Conservation (phyloP, 495 filamentous ascomycete genomes). For the Aspergillus asperescens region DNA sequence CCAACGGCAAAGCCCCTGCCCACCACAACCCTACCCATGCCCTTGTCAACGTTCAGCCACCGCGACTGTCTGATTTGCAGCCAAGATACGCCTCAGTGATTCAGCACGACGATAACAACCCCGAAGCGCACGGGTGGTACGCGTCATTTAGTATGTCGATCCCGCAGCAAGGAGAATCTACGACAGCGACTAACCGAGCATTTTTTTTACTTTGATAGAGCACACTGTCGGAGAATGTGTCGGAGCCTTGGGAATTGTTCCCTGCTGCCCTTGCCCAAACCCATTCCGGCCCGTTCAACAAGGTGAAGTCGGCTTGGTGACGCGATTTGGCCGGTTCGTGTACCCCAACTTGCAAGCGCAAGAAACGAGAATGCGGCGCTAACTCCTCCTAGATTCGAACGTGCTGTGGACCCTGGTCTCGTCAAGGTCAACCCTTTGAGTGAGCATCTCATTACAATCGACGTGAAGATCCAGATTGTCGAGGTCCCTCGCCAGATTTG, state of each 20-base stretch:
- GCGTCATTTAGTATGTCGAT: slow-evolving; percentile 68
- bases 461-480: slow-evolving; percentile 99
- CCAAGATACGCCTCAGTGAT: slow-evolving; percentile 78
- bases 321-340: slow-evolving; percentile 76
- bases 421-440: slow-evolving; percentile 98
- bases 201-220: slow-evolving; percentile 47
- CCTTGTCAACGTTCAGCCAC: slow-evolving; percentile 75
- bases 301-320: slow-evolving; percentile 91
- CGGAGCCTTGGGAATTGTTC: slow-evolving; percentile 80
- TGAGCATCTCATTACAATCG: slow-evolving; percentile 83
- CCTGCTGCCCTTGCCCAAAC: slow-evolving; percentile 92
- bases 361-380: not conserved
- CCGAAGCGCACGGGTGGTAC: slow-evolving; percentile 81
- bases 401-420: slow-evolving; percentile 93
- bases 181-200: slow-evolving; percentile 10
- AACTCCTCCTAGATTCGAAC: slow-evolving; percentile 59
- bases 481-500: slow-evolving; percentile 95
- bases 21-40: slow-evolving; percentile 20
- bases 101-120: slow-evolving; percentile 60
- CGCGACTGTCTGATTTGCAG: slow-evolving; percentile 78
- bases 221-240: slow-evolving; percentile 69
- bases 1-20: slow-evolving; percentile 42
- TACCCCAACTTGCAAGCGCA: not conserved
- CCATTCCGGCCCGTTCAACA: slow-evolving; percentile 92
- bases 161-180: not conserved